Base-by-base conservation (phyloP, 108 stramenopile species). In the Cyclotella cryptica region DNA sequence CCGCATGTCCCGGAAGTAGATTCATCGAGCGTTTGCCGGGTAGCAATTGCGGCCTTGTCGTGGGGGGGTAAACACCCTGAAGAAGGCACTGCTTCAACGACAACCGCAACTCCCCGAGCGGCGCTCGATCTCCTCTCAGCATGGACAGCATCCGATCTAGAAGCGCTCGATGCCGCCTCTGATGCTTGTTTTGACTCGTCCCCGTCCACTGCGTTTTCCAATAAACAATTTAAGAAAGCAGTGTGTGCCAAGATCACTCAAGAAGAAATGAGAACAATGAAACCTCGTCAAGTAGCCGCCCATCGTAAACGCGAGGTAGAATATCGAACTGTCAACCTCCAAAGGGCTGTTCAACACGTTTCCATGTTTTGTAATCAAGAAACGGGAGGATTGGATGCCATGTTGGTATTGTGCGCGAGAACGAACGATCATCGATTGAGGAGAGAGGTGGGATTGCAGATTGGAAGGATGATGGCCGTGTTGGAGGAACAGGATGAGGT, bases 101-200 rank as follows among this genome's bases (percentile, higher is more conserved):
- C 29, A 17, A 61, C 60, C 2, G 35, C 60, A 30, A 61, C 87
- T 52, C 80, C 91, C 55, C 88, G 89, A 21, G 90, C 89, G 22
- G 88, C 88, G 11, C 70, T 92, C n/a, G 92, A 96, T 75, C 77
- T 93, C 14, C 41, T 96, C 18, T 75, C 89, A 7, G 77, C 89
- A 24, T 93, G 91, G 92, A 90, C 86, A n/a, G 85, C 90, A 26
- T 84, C 86, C 13, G 88, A 95, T 81, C 83, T 86, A 19, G 81
- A 90, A 9, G 61, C 77, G 0, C 70, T 89, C 26, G 85, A 90
- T 65, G 83, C 87, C 5, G 78, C 89, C 10, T 87, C 90, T 0
- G 74, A 88, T 28, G 80, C 66, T 19, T 80, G 74, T 58, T 69
- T 26, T 86, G 58, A 78, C 69, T 61, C 77, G 9, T 66, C 77